Percentiles rank a stretch among this genome's conserved stretches.
These are phyloP conservation scores for Colletotrichum sp. DNA, from an alignment of 2,329 filamentous ascomycete species.

Conservation along the genomic window DNA sequence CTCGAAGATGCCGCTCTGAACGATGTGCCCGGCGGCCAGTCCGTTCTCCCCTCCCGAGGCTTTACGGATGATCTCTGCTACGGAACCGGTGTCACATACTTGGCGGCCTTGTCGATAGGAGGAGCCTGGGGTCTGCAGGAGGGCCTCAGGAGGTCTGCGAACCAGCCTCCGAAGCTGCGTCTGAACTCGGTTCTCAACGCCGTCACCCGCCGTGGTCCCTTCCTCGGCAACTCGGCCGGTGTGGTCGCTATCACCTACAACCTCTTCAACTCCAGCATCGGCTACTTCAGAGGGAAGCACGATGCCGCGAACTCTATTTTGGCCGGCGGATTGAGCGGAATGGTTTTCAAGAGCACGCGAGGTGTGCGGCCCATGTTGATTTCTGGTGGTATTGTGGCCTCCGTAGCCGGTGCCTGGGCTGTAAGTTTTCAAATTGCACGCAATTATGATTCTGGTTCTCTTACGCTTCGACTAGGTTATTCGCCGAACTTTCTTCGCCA, in stretches of 20 bases:
- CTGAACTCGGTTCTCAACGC: conserved; percentile 96
- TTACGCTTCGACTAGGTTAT: conserved; percentile 32
- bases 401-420: conserved; percentile 86
- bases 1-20: conserved; percentile 92
- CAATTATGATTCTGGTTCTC: background rate
- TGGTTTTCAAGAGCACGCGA: conserved; percentile 95
- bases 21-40: conserved; percentile 83
- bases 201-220: conserved; percentile 90
- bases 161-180: conserved; percentile 84
- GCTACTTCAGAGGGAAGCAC: conserved; percentile 81
- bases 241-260: conserved; percentile 98
- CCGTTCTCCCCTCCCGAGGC: conserved; percentile 90
- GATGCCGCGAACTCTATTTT: conserved; percentile 88
- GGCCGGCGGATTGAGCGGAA: conserved; percentile 87
- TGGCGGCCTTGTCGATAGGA: conserved; percentile 84
- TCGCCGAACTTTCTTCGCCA: conserved; percentile 48
- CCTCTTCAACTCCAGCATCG: conserved; percentile 84
- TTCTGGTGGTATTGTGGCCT: conserved; percentile 87
- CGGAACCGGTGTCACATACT: conserved; percentile 92
- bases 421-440: conserved; percentile 60
- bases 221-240: conserved; percentile 93
- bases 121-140: conserved; percentile 93
- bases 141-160: conserved; percentile 79
- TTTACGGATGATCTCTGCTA: conserved; percentile 99
- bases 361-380: conserved; percentile 93